Evolutionary conservation across 106 monocot genomes (phyloP).

Genomic region (Phalaenopsis aphrodite): DNA sequence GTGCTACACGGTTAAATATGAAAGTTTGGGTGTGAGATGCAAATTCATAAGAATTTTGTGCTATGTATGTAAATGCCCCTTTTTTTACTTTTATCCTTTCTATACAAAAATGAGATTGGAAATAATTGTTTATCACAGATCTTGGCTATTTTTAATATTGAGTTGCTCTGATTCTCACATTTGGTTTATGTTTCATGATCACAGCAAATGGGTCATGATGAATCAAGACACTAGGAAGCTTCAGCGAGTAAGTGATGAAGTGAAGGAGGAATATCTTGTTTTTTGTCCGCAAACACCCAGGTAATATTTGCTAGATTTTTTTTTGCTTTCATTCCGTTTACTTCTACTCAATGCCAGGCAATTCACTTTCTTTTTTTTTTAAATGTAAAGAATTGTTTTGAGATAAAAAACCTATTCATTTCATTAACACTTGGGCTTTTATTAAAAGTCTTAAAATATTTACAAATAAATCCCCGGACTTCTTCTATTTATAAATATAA

Average conservation of each 20-base stretch:
- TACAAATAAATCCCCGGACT: too few species aligned
- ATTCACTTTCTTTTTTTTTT: not conserved
- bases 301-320: slow-evolving; percentile 22
- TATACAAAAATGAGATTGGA: not conserved
- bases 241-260: slow-evolving; percentile 96
- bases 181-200: not conserved
- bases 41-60: too few species aligned
- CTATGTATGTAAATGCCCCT: too few species aligned
- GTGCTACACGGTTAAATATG: too few species aligned
- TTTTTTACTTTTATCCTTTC: not conserved
- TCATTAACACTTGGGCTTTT: too few species aligned
- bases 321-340: not conserved
- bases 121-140: not conserved
- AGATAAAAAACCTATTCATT: too few species aligned
- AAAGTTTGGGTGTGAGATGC: too few species aligned
- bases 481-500: too few species aligned
- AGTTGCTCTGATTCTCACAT: not conserved
- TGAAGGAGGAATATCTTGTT: slow-evolving; percentile 88
- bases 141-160: not conserved
- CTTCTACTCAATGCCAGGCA: not conserved
- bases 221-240: slow-evolving; percentile 90
- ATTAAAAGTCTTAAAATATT: too few species aligned
- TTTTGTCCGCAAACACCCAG: slow-evolving; percentile 79
- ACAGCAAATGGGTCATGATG: slow-evolving; percentile 99
- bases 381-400: too few species aligned